Evolutionary conservation across 2,329 filamentous ascomycete species (phyloP).

Genomic region (Talaromyces marneffei): DNA sequence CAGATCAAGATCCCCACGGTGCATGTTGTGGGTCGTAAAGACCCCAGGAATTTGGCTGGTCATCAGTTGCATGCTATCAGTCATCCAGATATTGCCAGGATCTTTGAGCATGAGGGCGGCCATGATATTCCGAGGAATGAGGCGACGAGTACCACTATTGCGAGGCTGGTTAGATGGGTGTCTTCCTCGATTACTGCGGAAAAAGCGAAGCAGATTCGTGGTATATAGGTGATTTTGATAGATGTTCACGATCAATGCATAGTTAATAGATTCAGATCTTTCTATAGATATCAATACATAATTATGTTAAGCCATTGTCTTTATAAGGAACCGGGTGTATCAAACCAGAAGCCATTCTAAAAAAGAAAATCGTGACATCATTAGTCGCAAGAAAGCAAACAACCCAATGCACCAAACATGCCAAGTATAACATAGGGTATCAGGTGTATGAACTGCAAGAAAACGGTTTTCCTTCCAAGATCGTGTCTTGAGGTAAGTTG

Average conservation of each 20-base stretch:
- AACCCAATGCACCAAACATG: not conserved
- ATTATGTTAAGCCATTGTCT: not conserved
- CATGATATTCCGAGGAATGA: conserved; percentile 39
- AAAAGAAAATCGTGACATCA: not conserved
- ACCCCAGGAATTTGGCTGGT: conserved; percentile 35
- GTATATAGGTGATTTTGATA: not conserved
- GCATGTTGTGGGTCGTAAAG: conserved; percentile 39
- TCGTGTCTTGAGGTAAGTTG: not conserved
- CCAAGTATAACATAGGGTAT: conserved; percentile 1
- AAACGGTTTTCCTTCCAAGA: not conserved
- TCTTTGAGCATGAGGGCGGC: conserved; percentile 38
- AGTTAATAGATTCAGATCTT: not conserved
- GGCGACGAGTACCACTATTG: conserved; percentile 22
- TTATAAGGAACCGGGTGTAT: not conserved
- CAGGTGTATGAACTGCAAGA: not conserved
- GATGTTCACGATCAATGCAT: not conserved
- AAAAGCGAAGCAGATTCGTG: conserved; percentile 1
- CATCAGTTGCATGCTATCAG: conserved; percentile 35
- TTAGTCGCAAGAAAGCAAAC: not conserved
- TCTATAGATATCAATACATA: conserved; percentile 2
- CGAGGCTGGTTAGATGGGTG: conserved; percentile 13
- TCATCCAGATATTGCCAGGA: conserved; percentile 23
- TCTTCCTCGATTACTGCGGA: conserved; percentile 4
- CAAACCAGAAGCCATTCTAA: not conserved
- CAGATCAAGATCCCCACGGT: conserved; percentile 37